Conservation (phyloP, 306 rosid species). For the Begonia fuchsioides region DNA sequence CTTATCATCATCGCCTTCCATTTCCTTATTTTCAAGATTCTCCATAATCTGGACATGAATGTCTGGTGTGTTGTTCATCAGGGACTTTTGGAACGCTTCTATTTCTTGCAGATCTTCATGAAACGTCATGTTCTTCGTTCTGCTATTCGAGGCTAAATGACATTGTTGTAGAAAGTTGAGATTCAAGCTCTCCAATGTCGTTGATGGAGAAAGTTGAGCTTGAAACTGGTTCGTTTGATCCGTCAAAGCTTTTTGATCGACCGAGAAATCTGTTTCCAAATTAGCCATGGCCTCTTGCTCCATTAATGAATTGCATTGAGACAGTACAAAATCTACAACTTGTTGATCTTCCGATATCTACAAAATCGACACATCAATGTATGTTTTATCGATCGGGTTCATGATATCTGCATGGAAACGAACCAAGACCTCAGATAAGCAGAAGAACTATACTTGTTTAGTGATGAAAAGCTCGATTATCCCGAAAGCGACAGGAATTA, state of each 20-base stretch:
- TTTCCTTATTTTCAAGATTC: constrained; percentile 28
- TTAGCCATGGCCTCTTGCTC: constrained; percentile 35
- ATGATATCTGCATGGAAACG: neutral
- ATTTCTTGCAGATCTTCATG: neutral
- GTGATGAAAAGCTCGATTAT: constrained; percentile 61
- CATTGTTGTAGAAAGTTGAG: constrained; percentile 56
- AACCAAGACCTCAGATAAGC: neutral
- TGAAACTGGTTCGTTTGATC: constrained; percentile 25
- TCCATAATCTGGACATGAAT: constrained; percentile 22
- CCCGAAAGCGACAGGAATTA: constrained; percentile 67
- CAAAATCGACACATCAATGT: neutral
- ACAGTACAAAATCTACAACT: constrained; percentile 45
- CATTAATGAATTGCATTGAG: constrained; percentile 29
- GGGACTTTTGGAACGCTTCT: constrained; percentile 22
- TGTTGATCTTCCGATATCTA: constrained; percentile 68
- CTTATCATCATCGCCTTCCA: constrained; percentile 32
- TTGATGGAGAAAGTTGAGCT: constrained; percentile 11
- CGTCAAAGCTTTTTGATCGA: too few species aligned
- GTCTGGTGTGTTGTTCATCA: constrained; percentile 17
- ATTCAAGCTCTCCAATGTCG: constrained; percentile 27
- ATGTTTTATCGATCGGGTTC: too few species aligned
- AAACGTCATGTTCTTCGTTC: neutral
- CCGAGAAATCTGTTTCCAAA: constrained; percentile 17
- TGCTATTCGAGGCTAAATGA: constrained; percentile 26
- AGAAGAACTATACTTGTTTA: constrained; percentile 36